Evolutionary conservation across 2,329 filamentous ascomycete species (phyloP).

Genomic region (Neopestalotiopsis sp.): DNA sequence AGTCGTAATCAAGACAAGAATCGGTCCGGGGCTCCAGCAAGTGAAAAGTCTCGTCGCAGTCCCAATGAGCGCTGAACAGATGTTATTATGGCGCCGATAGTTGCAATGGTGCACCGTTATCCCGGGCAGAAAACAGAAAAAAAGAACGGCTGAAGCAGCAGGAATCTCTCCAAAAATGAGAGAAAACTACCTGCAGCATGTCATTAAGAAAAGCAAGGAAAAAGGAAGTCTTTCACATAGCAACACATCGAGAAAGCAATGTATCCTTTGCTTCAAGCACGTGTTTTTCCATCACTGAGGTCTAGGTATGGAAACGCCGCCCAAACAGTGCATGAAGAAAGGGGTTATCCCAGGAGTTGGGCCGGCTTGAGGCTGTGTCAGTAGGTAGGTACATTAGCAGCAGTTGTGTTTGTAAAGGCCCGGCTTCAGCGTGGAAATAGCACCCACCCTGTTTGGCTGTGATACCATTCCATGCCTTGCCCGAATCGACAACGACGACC

Average conservation of each 20-base stretch:
- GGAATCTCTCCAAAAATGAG: background rate
- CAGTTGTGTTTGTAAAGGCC: background rate
- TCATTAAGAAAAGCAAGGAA: background rate
- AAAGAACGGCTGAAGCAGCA: background rate
- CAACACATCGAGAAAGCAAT: slow-evolving; percentile 1
- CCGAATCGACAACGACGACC: background rate
- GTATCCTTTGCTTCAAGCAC: slow-evolving; percentile 16
- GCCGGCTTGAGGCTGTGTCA: slow-evolving; percentile 17
- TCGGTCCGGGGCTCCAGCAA: background rate
- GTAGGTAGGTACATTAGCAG: background rate
- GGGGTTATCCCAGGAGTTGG: slow-evolving; percentile 12
- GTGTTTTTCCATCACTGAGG: slow-evolving; percentile 11
- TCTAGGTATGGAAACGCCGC: slow-evolving; percentile 1
- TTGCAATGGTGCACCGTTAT: background rate
- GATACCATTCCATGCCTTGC: background rate
- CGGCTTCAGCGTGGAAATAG: slow-evolving; percentile 1
- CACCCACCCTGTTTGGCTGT: background rate
- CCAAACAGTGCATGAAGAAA: slow-evolving; percentile 9
- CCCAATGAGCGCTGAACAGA: background rate
- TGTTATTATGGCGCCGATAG: background rate
- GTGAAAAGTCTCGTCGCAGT: background rate
- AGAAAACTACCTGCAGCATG: background rate
- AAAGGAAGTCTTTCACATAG: background rate
- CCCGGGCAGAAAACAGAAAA: background rate
- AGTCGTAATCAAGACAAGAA: background rate